These are phyloP conservation scores for Aureobasidium sp. DNA, from an alignment of 2,329 filamentous ascomycete genomes.

Conservation along the genomic window DNA sequence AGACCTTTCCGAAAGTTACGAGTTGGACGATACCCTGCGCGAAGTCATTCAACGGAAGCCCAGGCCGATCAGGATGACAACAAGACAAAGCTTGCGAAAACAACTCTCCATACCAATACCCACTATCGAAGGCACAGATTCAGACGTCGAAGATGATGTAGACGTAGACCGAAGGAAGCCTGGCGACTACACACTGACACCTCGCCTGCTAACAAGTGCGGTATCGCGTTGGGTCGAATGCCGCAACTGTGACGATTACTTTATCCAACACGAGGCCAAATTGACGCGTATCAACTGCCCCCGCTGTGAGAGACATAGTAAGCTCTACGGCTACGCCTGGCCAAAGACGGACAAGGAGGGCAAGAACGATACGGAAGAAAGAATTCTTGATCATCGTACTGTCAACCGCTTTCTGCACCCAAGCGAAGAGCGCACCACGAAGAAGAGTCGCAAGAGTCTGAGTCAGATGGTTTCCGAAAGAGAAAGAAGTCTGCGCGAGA, in stretches of 20 bases:
- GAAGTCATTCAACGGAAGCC: conserved; percentile 28
- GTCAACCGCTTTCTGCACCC: conserved; percentile 75
- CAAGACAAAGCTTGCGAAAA: conserved; percentile 13
- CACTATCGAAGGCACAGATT: conserved; percentile 19
- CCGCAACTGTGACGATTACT: conserved; percentile 69
- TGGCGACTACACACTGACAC: conserved; percentile 66
- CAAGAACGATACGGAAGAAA: conserved; percentile 57
- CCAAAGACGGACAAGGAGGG: conserved; percentile 85
- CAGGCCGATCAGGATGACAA: conserved; percentile 10
- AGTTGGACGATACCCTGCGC: conserved; percentile 29
- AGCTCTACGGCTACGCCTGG: conserved; percentile 91
- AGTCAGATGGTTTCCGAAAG: conserved; percentile 20
- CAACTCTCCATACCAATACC: conserved; percentile 16
- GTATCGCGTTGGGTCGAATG: conserved; percentile 82
- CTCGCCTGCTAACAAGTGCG: conserved; percentile 64
- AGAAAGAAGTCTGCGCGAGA: conserved; percentile 19
- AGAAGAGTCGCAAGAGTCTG: conserved; percentile 26
- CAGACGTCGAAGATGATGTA: background rate
- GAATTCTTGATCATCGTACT: conserved; percentile 73
- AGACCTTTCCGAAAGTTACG: conserved; percentile 29
- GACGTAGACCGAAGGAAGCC: conserved; percentile 26
- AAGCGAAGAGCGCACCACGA: conserved; percentile 25
- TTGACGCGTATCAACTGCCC: conserved; percentile 79
- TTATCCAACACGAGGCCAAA: conserved; percentile 84
- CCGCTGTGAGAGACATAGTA: conserved; percentile 89